Percentiles rank a stretch among this genome's conserved stretches.
Conservation (phyloP, 176 grass and related monocot species). For the Stipa capillata region DNA sequence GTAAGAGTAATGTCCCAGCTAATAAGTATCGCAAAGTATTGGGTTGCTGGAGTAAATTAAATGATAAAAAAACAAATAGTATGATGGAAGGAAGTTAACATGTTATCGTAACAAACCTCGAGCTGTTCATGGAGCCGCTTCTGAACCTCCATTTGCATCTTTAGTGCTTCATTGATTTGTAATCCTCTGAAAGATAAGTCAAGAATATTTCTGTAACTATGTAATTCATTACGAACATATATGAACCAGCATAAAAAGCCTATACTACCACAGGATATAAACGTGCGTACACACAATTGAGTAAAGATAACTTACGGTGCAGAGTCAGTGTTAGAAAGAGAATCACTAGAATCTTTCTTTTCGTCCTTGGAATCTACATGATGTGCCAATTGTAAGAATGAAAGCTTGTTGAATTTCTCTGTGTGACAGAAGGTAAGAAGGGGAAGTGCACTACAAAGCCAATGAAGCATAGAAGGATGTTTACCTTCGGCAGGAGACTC, state of each 20-base stretch:
- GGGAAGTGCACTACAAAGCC: not conserved
- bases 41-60: not conserved
- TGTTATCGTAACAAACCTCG: constrained; percentile 47
- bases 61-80: not conserved
- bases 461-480: constrained; percentile 24
- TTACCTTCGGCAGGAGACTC: constrained; percentile 87
- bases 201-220: constrained; percentile 13
- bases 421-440: not conserved
- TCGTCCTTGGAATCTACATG: constrained; percentile 79
- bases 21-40: not conserved
- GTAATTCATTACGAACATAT: not conserved
- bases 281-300: not conserved
- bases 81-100: not conserved
- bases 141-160: constrained; percentile 99
- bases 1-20: not conserved
- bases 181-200: constrained; percentile 52
- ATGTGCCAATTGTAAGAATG: not conserved
- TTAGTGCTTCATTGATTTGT: constrained; percentile 75
- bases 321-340: constrained; percentile 61
- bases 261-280: not conserved
- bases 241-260: not conserved
- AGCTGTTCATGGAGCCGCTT: constrained; percentile 95
- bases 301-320: constrained; percentile 62
- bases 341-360: constrained; percentile 80
- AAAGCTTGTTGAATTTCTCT: constrained; percentile 11